A percentile compares a stretch with the other conserved stretches of the same genome.
These are phyloP conservation scores for Panicum virgatum DNA, from an alignment of 202 grass and related monocot species.

Conservation along the genomic window DNA sequence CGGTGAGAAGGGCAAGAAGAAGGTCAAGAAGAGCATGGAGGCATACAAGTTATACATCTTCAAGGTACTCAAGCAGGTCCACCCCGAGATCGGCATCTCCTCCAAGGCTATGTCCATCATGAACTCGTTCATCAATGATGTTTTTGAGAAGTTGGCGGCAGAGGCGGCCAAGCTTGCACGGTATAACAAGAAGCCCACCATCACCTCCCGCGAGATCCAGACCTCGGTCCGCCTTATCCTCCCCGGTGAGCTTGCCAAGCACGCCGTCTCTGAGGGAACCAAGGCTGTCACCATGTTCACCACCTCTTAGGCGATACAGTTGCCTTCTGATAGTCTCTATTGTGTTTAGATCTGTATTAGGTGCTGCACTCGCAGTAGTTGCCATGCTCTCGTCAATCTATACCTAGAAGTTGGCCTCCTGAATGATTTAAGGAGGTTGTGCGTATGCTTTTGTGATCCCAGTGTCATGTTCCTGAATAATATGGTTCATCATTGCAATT, in stretches of 20 bases:
- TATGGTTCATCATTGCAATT: background rate
- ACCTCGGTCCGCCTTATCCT: conserved; percentile 54
- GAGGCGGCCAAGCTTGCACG: conserved; percentile 48
- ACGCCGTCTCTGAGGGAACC: too few relatives aligned
- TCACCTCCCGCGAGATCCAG: conserved; percentile 65
- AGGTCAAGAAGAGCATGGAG: conserved; percentile 57
- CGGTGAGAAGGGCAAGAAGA: conserved; percentile 41
- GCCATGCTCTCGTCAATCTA: background rate
- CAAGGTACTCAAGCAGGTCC: conserved; percentile 64
- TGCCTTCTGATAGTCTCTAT: too few relatives aligned
- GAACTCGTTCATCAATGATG: conserved; percentile 63
- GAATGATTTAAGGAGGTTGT: background rate
- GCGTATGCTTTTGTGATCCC: background rate
- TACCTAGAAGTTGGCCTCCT: background rate
- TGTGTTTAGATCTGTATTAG: too few relatives aligned
- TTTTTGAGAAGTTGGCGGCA: conserved; percentile 52
- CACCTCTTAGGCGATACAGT: conserved; percentile 27
- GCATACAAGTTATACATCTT: conserved; percentile 76
- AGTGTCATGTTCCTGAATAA: background rate
- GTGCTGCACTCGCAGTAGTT: conserved; percentile 2
- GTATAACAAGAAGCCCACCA: conserved; percentile 67
- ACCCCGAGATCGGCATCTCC: conserved; percentile 61
- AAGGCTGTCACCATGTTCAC: conserved; percentile 44
- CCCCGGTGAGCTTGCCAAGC: conserved; percentile 45
- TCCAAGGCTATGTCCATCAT: conserved; percentile 73